Base-by-base conservation (phyloP, 2,329 filamentous ascomycete genomes). In the Hymenoscyphus albidus region DNA sequence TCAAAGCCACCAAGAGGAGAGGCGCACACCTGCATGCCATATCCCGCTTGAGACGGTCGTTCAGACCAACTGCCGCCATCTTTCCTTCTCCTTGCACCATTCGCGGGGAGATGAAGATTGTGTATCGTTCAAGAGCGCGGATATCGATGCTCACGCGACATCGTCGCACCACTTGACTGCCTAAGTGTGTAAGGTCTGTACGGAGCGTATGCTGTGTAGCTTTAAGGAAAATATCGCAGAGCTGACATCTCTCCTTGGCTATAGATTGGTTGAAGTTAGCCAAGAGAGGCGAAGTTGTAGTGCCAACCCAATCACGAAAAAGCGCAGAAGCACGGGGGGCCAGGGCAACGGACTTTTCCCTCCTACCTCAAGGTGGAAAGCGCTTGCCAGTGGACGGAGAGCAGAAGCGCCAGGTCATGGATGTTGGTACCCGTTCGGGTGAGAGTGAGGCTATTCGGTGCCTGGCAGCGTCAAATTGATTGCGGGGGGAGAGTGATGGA, bases 231-330 rank as follows among this genome's bases (percentile, higher is more conserved):
- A 12, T 51, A 2, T 51, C 18, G 44, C 18, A 51, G 18, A 51
- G 44, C 44, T 51, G 44, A 51, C 44, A 18, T n/a, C n/a, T 51
- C 44, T 51, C 22, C 44, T 51, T 51, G 44, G 44, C 44, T 16
- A 22, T 10, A 18, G 44, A 51, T 10, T 51, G 18, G 44, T 51
- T 22, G 18, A 18, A 18, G 22, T 22, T 22, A 10, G 44, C 44
- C 44, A 51, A 51, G 44, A 18, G 44, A 51, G 44, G 44, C 44
- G 44, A 51, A 51, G 18, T 51, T 51, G 1, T 4, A 18, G 7
- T 51, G 22, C 44, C 44, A 51, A 51, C 22, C 44, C 44, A 51
- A 51, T 51, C 44, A 51, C 44, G n/a, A 22, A 51, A 51, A 51
- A 51, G 44, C 9, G 10, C 22, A 22, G 18, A 3, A 16, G 7